These are phyloP conservation scores for Quercus tomentella DNA, from an alignment of 331 rosid species.

Conservation along the genomic window DNA sequence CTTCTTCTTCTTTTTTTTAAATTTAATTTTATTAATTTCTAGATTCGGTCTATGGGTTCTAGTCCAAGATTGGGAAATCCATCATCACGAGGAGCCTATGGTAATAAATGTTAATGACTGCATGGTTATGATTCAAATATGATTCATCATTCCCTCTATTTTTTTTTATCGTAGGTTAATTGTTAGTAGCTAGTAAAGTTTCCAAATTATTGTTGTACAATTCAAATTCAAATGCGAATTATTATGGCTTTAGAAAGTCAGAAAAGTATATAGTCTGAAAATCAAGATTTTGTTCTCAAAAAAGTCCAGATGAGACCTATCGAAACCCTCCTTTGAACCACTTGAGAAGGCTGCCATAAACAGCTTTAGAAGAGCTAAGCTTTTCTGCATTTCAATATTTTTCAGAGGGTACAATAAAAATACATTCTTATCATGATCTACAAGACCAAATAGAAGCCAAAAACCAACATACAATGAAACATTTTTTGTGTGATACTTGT, in stretches of 20 bases:
- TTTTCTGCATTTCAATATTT: constrained; percentile 5
- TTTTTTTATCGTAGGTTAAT: not conserved
- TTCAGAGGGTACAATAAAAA: not conserved
- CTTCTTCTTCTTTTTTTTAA: too few species aligned
- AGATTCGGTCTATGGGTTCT: not conserved
- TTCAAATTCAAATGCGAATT: too few species aligned
- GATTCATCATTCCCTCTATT: not conserved
- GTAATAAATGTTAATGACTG: not conserved
- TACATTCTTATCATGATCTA: not conserved
- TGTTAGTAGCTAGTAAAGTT: too few species aligned
- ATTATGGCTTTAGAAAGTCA: not conserved
- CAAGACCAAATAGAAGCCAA: constrained; percentile 9
- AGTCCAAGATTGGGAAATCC: not conserved
- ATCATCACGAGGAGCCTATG: not conserved
- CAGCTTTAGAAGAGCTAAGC: constrained; percentile 25
- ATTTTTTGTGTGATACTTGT: not conserved
- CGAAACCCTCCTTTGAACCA: constrained; percentile 6
- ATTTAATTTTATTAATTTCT: too few species aligned
- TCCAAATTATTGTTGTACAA: too few species aligned
- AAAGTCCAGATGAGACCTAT: constrained; percentile 26
- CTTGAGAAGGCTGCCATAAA: constrained; percentile 35
- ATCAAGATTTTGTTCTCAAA: constrained; percentile 9
- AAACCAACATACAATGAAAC: not conserved
- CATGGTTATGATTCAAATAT: not conserved
- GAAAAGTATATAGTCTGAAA: constrained; percentile 1